Percentiles rank a stretch among this genome's conserved stretches.
phyloP scores from a whole-genome alignment of 805 yeast species.

The Yarrowia divulgata region DNA sequence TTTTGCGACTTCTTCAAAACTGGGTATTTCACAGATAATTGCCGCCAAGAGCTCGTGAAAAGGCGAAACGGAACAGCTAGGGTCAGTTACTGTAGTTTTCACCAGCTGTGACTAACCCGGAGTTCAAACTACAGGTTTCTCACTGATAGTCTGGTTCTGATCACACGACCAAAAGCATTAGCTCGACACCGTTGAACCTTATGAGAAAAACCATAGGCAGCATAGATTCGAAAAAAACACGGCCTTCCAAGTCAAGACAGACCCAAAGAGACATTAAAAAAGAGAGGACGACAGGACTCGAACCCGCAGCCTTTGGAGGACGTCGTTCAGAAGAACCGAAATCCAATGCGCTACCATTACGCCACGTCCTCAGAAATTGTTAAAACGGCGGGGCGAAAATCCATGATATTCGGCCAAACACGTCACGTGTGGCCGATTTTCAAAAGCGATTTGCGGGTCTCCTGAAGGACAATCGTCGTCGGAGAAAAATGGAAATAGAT shows the following conservation, averaged over 20 bases:
- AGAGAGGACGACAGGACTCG: constrained; percentile 39
- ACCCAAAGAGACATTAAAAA: neutral
- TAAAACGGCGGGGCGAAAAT: neutral
- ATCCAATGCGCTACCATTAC: constrained; percentile 40
- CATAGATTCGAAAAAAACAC: neutral
- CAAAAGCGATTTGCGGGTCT: too few species aligned
- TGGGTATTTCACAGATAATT: too few species aligned
- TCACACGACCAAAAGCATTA: neutral
- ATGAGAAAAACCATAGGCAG: neutral
- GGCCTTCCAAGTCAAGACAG: neutral
- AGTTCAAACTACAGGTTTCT: too few species aligned
- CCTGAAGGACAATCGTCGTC: too few species aligned
- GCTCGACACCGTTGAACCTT: constrained; percentile 9
- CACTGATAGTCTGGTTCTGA: too few species aligned
- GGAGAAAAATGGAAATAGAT: too few species aligned
- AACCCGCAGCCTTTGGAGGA: constrained; percentile 40
- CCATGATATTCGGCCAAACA: neutral
- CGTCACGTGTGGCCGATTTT: neutral
- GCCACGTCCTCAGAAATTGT: constrained; percentile 30
- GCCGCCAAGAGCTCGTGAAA: too few species aligned
- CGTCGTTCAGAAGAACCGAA: constrained; percentile 39
- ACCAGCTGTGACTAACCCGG: too few species aligned
- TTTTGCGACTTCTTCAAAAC: too few species aligned
- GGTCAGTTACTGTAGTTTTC: too few species aligned
- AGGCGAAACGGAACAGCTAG: too few species aligned